Conservation (phyloP, 73 alveolate genomes). For the Tetrahymena borealis region DNA sequence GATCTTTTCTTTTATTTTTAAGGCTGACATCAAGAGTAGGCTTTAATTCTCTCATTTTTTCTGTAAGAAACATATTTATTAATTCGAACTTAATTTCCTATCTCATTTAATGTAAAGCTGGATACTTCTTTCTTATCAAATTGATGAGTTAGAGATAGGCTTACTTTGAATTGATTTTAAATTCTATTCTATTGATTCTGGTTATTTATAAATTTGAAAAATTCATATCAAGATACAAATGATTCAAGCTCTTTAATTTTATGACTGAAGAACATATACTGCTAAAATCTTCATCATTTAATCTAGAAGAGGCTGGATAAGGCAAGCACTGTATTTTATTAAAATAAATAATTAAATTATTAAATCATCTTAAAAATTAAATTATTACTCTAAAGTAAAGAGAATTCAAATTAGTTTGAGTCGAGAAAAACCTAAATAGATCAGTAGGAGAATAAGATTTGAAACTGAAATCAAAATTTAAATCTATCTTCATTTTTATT, state of each 20-base stretch:
- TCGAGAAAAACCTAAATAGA: not conserved
- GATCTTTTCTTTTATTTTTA: not conserved
- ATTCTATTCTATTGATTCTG: not conserved
- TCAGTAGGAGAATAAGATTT: not conserved
- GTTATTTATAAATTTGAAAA: not conserved
- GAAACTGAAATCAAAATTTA: not conserved
- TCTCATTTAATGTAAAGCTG: not conserved
- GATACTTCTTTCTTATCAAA: not conserved
- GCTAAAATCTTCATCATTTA: not conserved
- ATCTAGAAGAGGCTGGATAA: not conserved
- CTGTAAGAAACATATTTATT: not conserved
- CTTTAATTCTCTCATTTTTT: not conserved
- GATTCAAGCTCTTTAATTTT: not conserved
- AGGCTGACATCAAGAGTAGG: not conserved
- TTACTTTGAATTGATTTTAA: not conserved
- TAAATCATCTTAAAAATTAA: not conserved
- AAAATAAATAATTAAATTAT: not conserved
- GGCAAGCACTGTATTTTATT: not conserved
- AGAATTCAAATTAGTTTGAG: not conserved
- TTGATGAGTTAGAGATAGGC: not conserved
- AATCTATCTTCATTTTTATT: not conserved
- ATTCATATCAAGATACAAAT: not conserved
- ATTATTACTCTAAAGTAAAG: not conserved
- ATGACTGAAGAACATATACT: not conserved
- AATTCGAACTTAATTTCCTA: not conserved